Evolutionary conservation across 345 rosid genomes (phyloP).

Genomic region (Camelina sativa): DNA sequence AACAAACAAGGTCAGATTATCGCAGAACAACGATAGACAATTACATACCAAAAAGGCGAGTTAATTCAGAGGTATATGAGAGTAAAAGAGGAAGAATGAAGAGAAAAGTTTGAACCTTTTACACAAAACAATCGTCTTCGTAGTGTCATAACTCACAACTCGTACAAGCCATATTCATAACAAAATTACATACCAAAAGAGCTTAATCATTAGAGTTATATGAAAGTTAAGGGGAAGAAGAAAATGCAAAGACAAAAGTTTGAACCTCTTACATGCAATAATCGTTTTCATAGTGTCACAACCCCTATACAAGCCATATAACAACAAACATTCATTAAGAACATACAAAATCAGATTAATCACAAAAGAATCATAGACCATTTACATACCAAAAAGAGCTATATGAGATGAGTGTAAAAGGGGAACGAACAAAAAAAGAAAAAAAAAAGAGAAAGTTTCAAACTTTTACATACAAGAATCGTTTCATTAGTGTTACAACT

Average conservation of each 20-base stretch:
- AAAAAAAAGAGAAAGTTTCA: too few species aligned
- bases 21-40: too few species aligned
- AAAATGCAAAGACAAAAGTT: background rate
- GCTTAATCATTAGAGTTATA: background rate
- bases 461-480: background rate
- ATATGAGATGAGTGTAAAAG: too few species aligned
- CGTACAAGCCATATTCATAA: background rate
- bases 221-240: background rate
- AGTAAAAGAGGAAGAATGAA: background rate
- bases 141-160: background rate
- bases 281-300: too few species aligned
- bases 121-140: background rate
- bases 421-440: too few species aligned
- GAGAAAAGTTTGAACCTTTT: constrained; percentile 3
- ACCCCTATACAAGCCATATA: too few species aligned
- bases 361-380: too few species aligned
- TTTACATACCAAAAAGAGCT: too few species aligned
- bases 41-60: background rate
- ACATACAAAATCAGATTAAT: too few species aligned
- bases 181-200: too few species aligned
- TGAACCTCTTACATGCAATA: background rate
- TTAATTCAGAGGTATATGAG: background rate
- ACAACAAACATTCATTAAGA: too few species aligned
- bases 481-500: background rate
- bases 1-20: too few species aligned